Evolutionary conservation across 345 rosid genomes (phyloP).

Genomic region (Linum lewisii): DNA sequence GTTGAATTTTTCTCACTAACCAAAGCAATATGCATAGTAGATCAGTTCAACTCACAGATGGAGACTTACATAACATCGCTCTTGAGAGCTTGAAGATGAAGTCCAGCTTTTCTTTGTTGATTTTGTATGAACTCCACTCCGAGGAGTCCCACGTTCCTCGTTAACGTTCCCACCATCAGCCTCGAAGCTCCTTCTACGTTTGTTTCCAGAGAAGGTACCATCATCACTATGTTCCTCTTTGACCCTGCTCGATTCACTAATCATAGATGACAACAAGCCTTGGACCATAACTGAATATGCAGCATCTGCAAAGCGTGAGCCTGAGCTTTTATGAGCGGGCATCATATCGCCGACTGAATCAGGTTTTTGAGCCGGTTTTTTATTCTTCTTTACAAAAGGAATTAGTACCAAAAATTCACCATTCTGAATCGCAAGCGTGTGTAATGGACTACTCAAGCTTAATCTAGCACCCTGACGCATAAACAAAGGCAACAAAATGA

Average conservation of each 20-base stretch:
- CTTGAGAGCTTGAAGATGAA: constrained; percentile 28
- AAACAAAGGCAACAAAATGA: background rate
- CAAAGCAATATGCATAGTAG: no score
- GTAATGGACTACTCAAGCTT: constrained; percentile 32
- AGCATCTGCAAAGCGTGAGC: constrained; percentile 42
- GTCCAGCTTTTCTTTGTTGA: constrained; percentile 19
- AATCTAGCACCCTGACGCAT: constrained; percentile 52
- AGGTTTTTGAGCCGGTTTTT: constrained; percentile 22
- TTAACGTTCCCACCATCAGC: background rate
- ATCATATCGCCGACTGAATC: constrained; percentile 19
- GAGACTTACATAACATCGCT: constrained; percentile 47
- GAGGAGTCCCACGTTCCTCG: constrained; percentile 27
- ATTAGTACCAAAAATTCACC: constrained; percentile 61
- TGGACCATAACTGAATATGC: constrained; percentile 49
- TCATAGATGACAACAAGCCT: constrained; percentile 35
- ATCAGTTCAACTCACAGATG: constrained; percentile 5
- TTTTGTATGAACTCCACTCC: constrained; percentile 24
- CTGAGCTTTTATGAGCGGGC: constrained; percentile 12
- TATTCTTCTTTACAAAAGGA: constrained; percentile 59
- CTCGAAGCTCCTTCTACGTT: constrained; percentile 36
- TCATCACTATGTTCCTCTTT: background rate
- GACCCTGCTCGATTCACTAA: constrained; percentile 15
- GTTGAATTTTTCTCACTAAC: background rate
- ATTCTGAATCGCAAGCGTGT: constrained; percentile 20
- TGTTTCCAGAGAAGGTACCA: constrained; percentile 12